Evolutionary conservation across 2,329 filamentous ascomycete genomes (phyloP).

Genomic region (Aspergillus ruber): DNA sequence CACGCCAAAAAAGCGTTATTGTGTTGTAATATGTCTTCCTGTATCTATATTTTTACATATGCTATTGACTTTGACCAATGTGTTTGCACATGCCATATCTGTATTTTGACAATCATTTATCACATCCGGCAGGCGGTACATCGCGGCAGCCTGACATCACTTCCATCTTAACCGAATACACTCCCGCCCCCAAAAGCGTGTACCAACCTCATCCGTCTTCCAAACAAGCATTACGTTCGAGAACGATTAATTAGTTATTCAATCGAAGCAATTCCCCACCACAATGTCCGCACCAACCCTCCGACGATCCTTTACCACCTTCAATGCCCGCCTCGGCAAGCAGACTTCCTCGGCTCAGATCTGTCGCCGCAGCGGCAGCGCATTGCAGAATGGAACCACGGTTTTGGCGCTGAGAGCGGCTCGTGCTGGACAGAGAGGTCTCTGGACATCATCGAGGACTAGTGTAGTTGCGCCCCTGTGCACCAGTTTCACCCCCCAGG

Average conservation of each 20-base stretch:
- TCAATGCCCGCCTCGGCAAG: background rate
- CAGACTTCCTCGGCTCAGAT: background rate
- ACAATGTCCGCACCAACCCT: conserved; percentile 8
- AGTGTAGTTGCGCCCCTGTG: background rate
- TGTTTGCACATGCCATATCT: background rate
- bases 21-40: background rate
- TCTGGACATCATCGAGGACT: background rate
- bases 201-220: background rate
- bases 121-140: conserved; percentile 10
- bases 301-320: background rate
- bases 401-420: background rate
- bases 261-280: background rate
- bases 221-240: background rate
- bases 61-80: no score
- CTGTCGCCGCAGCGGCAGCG: background rate
- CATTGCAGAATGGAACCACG: background rate
- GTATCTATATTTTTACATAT: background rate
- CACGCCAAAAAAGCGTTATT: background rate
- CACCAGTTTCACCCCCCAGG: background rate
- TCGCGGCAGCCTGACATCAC: conserved; percentile 18
- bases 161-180: background rate
- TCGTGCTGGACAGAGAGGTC: background rate
- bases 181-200: background rate
- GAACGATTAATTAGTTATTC: background rate
- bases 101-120: background rate